Evolutionary conservation across 2,329 filamentous ascomycete genomes (phyloP).

Genomic region (Leptographium procerum): DNA sequence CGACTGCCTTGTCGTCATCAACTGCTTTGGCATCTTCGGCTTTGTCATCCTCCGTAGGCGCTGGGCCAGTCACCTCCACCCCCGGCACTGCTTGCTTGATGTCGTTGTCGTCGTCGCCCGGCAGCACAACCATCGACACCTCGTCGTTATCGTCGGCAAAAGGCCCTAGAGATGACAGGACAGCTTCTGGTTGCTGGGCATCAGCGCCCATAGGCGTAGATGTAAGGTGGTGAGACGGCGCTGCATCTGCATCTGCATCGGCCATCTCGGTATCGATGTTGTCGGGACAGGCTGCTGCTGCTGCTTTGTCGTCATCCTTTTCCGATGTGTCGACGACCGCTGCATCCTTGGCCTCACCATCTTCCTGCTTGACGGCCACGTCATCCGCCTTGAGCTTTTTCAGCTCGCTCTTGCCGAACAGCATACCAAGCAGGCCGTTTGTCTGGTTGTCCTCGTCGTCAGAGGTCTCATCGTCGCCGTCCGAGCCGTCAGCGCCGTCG

Average conservation of each 20-base stretch:
- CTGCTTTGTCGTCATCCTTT: no score
- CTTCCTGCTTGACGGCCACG: conserved; percentile 14
- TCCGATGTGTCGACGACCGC: no score
- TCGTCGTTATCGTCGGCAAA: conserved; percentile 10
- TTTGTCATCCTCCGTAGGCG: no score
- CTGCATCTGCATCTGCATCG: conserved; percentile 17
- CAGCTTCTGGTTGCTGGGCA: no score
- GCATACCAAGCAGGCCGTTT: conserved; percentile 40
- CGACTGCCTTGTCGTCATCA: conserved; percentile 7
- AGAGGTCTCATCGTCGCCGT: conserved; percentile 24
- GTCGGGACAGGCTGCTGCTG: not conserved
- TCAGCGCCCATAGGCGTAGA: no score
- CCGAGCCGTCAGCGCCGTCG: conserved; percentile 32
- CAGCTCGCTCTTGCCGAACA: conserved; percentile 49
- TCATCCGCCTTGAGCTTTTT: conserved; percentile 37
- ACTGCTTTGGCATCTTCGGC: conserved; percentile 4
- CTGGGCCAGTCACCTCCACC: conserved; percentile 15
- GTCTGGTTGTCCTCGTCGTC: conserved; percentile 27
- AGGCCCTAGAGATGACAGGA: not conserved
- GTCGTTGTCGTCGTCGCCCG: not conserved
- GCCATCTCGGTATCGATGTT: conserved; percentile 23
- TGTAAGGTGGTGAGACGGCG: no score
- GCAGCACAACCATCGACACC: conserved; percentile 16
- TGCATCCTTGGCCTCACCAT: conserved; percentile 15
- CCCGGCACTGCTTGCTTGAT: conserved; percentile 12